Conservation (phyloP, 2,329 filamentous ascomycete genomes). For the Penicillium sp. region DNA sequence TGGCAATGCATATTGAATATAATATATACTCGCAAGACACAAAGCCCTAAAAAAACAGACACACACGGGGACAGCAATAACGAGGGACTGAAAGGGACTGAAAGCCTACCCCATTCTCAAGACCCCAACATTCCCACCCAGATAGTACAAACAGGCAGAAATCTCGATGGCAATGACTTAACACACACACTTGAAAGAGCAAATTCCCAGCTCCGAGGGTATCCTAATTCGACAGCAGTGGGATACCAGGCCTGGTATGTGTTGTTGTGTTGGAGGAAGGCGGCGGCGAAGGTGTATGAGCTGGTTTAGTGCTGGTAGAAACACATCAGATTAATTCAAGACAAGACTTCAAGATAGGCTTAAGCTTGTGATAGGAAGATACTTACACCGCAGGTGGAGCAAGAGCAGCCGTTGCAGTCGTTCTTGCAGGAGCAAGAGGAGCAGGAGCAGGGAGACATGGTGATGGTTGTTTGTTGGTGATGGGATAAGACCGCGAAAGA, state of each 20-base stretch:
- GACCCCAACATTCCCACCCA: constrained; percentile 19
- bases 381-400: constrained; percentile 47
- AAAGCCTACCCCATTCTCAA: constrained; percentile 23
- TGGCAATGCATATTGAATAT: neutral
- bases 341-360: neutral
- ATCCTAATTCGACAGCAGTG: constrained; percentile 30
- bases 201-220: constrained; percentile 1
- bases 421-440: constrained; percentile 47
- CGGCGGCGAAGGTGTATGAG: constrained; percentile 23
- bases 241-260: constrained; percentile 33
- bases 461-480: constrained; percentile 30
- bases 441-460: constrained; percentile 51
- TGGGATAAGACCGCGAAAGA: constrained; percentile 21
- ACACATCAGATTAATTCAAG: constrained; percentile 21
- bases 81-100: constrained; percentile 5
- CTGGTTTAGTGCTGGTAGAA: constrained; percentile 34
- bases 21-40: constrained; percentile 19
- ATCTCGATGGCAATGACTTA: constrained; percentile 19
- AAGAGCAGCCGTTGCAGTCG: constrained; percentile 49
- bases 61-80: constrained; percentile 19
- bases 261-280: constrained; percentile 31
- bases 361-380: neutral
- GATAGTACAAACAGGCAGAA: constrained; percentile 11
- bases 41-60: constrained; percentile 21
- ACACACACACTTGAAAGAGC: constrained; percentile 10